Percentiles rank a stretch among this genome's conserved stretches.
phyloP scores from a whole-genome alignment of 345 rosid species.

The Salix dunnii region DNA sequence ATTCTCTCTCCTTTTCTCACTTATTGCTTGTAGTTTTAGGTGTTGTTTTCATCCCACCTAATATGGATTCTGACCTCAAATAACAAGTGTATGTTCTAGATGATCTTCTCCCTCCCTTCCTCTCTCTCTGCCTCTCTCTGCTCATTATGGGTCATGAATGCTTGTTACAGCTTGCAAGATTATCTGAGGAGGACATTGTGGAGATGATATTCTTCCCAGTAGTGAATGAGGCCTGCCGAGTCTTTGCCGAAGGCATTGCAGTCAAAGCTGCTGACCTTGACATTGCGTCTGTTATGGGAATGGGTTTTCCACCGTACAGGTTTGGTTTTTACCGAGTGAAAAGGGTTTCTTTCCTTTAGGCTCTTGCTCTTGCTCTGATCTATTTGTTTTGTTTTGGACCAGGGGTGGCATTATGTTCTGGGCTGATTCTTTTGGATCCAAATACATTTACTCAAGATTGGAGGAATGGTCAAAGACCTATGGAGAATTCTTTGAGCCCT shows the following conservation, averaged over 20 bases:
- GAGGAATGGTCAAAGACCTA: conserved; percentile 74
- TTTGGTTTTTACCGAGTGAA: conserved; percentile 9
- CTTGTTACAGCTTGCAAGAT: conserved; percentile 50
- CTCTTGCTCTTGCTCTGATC: conserved; percentile 10
- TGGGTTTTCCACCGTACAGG: conserved; percentile 98
- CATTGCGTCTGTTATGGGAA: conserved; percentile 82
- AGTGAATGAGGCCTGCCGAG: conserved; percentile 92
- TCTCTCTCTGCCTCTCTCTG: neutral
- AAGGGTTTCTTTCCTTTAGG: neutral
- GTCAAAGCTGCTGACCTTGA: conserved; percentile 94
- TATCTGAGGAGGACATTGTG: conserved; percentile 75
- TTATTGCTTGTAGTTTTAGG: neutral
- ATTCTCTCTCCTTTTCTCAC: conserved; percentile 8
- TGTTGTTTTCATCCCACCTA: neutral
- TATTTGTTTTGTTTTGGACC: conserved; percentile 18
- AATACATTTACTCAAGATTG: conserved; percentile 44
- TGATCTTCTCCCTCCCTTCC: neutral
- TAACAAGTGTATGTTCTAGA: neutral
- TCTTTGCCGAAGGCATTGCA: conserved; percentile 86
- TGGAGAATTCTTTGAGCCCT: conserved; percentile 92
- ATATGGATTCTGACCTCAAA: neutral
- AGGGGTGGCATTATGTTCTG: conserved; percentile 97
- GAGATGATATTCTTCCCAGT: conserved; percentile 96
- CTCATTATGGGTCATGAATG: neutral
- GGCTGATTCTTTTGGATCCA: conserved; percentile 50